Percentiles rank a stretch among this genome's conserved stretches.
Evolutionary conservation across 1,284 basidiomycete genomes (phyloP).

Genomic region (Ceratobasidium sp.): DNA sequence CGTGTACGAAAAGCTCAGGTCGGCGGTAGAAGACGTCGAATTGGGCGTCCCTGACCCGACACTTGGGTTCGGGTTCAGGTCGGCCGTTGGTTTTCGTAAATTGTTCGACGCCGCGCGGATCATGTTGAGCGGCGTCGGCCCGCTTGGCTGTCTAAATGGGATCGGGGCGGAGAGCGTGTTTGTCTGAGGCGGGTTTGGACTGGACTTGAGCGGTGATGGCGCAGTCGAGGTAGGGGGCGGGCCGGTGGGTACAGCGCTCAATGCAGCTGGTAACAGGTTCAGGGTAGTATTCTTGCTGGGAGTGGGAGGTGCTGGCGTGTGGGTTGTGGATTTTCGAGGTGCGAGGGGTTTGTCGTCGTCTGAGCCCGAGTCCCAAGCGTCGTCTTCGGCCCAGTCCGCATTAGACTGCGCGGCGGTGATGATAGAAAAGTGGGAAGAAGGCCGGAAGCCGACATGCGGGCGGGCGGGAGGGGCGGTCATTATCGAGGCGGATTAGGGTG

Average conservation of each 20-base stretch:
- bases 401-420: slow-evolving; percentile 57
- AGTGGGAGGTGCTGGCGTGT: slow-evolving; percentile 57
- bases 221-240: slow-evolving; percentile 29
- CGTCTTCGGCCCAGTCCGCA: slow-evolving; percentile 78
- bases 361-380: slow-evolving; percentile 89
- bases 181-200: slow-evolving; percentile 52
- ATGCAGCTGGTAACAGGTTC: slow-evolving; percentile 53
- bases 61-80: not conserved
- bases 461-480: slow-evolving; percentile 70
- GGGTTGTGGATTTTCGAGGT: slow-evolving; percentile 56
- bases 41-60: slow-evolving; percentile 37
- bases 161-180: slow-evolving; percentile 65
- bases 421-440: slow-evolving; percentile 61
- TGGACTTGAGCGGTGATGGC: slow-evolving; percentile 35
- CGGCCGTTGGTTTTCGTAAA: not conserved
- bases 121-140: slow-evolving; percentile 34
- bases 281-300: slow-evolving; percentile 60
- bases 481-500: no score
- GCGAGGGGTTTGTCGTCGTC: slow-evolving; percentile 69
- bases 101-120: slow-evolving; percentile 18
- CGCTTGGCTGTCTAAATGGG: slow-evolving; percentile 54
- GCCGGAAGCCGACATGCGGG: slow-evolving; percentile 75
- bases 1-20: slow-evolving; percentile 82
- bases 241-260: slow-evolving; percentile 51
- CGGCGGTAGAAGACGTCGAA: slow-evolving; percentile 58